Percentiles rank a stretch among this genome's conserved stretches.
phyloP scores from a whole-genome alignment of 768 basidiomycete species.

The Tulasnella sp. region DNA sequence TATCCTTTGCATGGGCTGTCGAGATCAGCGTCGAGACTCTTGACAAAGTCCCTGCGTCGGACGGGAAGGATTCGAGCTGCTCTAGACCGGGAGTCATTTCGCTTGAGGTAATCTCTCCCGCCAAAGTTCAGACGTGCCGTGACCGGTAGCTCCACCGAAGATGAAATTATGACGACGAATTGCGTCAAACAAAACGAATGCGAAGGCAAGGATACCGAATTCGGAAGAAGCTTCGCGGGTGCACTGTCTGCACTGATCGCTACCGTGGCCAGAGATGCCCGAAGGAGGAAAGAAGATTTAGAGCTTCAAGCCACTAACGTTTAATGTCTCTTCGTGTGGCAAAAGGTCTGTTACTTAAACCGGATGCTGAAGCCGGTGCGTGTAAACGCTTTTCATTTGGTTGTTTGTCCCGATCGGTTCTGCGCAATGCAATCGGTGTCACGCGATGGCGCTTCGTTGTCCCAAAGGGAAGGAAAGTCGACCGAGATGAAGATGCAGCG shows the following conservation, averaged over 20 bases:
- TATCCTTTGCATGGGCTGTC: neutral
- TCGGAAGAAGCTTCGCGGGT: neutral
- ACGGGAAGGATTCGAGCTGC: neutral
- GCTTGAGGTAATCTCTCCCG: neutral
- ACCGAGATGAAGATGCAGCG: neutral
- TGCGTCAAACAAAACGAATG: neutral
- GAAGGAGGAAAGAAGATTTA: neutral
- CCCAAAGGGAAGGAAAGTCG: neutral
- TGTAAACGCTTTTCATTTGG: neutral
- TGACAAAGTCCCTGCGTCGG: neutral
- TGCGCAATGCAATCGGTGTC: neutral
- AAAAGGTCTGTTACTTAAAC: neutral
- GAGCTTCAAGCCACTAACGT: neutral
- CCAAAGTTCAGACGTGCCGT: neutral
- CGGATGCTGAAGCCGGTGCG: neutral
- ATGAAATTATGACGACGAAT: neutral
- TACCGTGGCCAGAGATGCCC: neutral
- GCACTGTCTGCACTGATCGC: neutral
- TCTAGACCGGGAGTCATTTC: neutral
- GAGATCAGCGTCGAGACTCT: neutral
- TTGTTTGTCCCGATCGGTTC: neutral
- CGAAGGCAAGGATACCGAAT: neutral
- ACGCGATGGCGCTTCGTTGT: neutral
- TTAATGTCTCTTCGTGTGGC: neutral
- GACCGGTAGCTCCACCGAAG: neutral